Base-by-base conservation (phyloP, 345 rosid species). In the Geranium rotundifolium region DNA sequence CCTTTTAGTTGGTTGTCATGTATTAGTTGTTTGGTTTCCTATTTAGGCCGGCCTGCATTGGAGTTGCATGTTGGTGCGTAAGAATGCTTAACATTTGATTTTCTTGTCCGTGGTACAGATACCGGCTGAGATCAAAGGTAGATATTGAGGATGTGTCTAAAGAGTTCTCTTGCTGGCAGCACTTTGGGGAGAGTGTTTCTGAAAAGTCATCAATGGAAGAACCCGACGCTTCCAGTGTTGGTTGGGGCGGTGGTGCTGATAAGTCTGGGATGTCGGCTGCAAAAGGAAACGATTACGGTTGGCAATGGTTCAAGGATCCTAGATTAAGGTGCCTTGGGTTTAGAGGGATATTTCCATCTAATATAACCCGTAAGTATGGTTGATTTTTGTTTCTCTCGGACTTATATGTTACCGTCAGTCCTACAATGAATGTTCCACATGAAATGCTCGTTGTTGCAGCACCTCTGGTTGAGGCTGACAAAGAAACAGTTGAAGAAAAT, bases 281-380 rank as follows among this genome's bases (percentile, higher is more conserved):
- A 19, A 78, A 65, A 65, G 91, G 91, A 66, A 76, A 34, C 67
- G 76, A 73, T 54, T 58, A 17, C 23, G 93, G 93, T 20, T 90
- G 85, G 89, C 87, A 79, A 72, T 95, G 99, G 99, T 80, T 86
- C 66, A 76, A 72, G 65, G 99, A 95, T 78, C 97, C 97, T 12
- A 84, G 96, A 74, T 70, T 90, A 72, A 89, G 71, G 6, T 79
- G 82, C 65, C 93, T 90, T 58, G 99, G 95, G 59, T 95, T 72
- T 30, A 80, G 97, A 57, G 88, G 96, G 29, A 67, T 90, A 39
- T 95, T 95, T 63, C 88, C 81, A 0, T 77, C 86, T 0, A 58
- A 73, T 67, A 65, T 75, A 46, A 80, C 70, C 1, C 93, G 97
- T 84, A 68, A 81, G 95, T 66, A 18, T 69, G 62, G 63, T 23